Base-by-base conservation (phyloP, 768 basidiomycete genomes). In the Amanita rubescens region DNA sequence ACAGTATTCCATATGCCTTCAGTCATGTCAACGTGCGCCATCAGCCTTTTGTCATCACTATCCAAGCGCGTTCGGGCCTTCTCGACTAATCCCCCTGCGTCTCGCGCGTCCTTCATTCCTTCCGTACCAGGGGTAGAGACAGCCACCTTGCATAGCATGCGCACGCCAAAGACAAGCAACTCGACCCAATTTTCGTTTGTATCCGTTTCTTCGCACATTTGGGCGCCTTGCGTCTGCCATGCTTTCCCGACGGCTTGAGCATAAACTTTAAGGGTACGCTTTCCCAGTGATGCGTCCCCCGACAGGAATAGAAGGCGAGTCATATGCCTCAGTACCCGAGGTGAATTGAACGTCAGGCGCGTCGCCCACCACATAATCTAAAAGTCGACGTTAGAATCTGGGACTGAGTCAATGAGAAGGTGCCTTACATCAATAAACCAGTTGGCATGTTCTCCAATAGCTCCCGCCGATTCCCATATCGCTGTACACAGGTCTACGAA, bases 351-450 rank as follows among this genome's bases (percentile, higher is more conserved):
- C 0, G 95, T 98, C 19, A 94, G 78, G 19, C 86, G 83, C 8
- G 92, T 94, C 1, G 92, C 87, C 92, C 92, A 94, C 88, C 92
- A 95, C 1, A 97, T 76, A 19, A 92, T 79, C 88, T 90, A 65
- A 43, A 38, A 48, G 6, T 24, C 20, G 8, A 38, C 14, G 22
- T 17, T 24, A 35, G 56, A 19, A 47, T 42, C 38, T n/a, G 53
- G 45, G 54, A 30, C 50, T 25, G 27, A n/a, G 27, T 10, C 45
- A 20, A 55, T 35, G 46, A 44, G 12, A 37, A 52, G n/a, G n/a
- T n/a, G n/a, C n/a, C 20, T 80, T 85, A 89, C 88, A 64, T 93
- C 90, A 49, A 92, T 77, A 15, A 89, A 81, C 89, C 87, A 90
- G n/a, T 77, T 79, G 1, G 82, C 79, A 56, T 78, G 75, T 34